Evolutionary conservation across 257 asterid species (phyloP), one percentile per base, ranked within the genome.

Genomic region (Galeopsis tetrahit): DNA sequence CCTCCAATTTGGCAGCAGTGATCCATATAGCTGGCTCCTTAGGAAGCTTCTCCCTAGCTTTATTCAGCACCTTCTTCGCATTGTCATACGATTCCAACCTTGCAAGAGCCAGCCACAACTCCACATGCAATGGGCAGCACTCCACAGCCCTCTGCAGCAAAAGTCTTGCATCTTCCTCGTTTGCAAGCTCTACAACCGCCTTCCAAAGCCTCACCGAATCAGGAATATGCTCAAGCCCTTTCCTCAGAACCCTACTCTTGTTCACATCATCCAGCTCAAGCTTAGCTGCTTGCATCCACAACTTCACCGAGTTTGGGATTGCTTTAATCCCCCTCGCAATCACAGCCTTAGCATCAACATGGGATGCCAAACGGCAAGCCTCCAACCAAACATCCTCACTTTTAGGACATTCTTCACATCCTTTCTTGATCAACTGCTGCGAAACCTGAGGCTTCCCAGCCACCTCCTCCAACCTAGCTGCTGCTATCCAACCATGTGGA

Each of bases 401-500:
- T 66, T 81, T 91, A 0, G 96, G 97, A 66, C 98, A 93, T 53
- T 93, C 94, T 61, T 91, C 95, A 17, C 97, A 93, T 1, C 98
- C 97, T 70, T 69, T 89, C 77, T 70, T 83, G 15, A 93, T 88
- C 81, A 93, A 81, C 60, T 86, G 83, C 69, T 88, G 86, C 4
- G 98, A 96, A 14, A 75, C 92, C 72, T 79, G 92, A 69, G 79
- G 55, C 88, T 88, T 93, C 71, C 98, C 97, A 0, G 97, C 98
- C 68, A 88, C 95, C 87, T 93, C 98, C 81, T 93, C 98, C 81
- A 93, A 73, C 86, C 98, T 89, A 32, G 98, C 96, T 2, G 98
- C 96, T 0, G 97, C 98, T 65, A 93, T 91, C 98, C 98, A 93
- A 70, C 98, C 98, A 10, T 93, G 94, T 0, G 96, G 95, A 75